Evolutionary conservation across 345 rosid species (phyloP).

Genomic region (Pugionium cornutum): DNA sequence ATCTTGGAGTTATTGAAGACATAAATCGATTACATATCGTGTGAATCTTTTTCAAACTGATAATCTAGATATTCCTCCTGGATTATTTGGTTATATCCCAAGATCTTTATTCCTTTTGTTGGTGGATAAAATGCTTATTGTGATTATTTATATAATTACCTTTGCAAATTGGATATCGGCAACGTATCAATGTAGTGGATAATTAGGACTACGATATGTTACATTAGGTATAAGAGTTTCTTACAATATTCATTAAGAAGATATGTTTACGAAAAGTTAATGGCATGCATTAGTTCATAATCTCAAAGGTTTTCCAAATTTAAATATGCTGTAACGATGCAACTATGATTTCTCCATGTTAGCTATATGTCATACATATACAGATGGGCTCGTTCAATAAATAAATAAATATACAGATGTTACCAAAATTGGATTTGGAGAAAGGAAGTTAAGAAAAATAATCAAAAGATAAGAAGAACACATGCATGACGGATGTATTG

Average conservation of each 20-base stretch:
- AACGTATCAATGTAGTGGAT: background rate
- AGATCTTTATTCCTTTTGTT: conserved; percentile 29
- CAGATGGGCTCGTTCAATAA: no score
- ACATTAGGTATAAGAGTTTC: background rate
- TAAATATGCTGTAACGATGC: background rate
- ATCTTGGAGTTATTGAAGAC: conserved; percentile 11
- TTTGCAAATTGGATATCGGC: background rate
- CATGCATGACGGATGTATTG: conserved; percentile 28
- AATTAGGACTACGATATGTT: background rate
- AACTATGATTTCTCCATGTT: conserved; percentile 14
- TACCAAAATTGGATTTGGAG: background rate
- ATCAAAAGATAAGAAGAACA: conserved; percentile 12
- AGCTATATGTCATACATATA: conserved; percentile 11
- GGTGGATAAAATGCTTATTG: conserved; percentile 9
- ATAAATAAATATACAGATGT: background rate
- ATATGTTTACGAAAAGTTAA: background rate
- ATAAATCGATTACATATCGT: conserved; percentile 5
- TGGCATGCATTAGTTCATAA: background rate
- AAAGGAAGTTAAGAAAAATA: background rate
- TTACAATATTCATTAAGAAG: background rate
- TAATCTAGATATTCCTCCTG: conserved; percentile 20
- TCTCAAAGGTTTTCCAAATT: background rate
- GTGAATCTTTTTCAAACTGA: conserved; percentile 9
- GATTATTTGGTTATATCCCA: conserved; percentile 12
- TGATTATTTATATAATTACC: background rate